Percentiles rank a stretch among this genome's conserved stretches.
These are phyloP conservation scores for Triticum aestivum DNA, from an alignment of 176 grass and related monocot genomes.

Conservation along the genomic window DNA sequence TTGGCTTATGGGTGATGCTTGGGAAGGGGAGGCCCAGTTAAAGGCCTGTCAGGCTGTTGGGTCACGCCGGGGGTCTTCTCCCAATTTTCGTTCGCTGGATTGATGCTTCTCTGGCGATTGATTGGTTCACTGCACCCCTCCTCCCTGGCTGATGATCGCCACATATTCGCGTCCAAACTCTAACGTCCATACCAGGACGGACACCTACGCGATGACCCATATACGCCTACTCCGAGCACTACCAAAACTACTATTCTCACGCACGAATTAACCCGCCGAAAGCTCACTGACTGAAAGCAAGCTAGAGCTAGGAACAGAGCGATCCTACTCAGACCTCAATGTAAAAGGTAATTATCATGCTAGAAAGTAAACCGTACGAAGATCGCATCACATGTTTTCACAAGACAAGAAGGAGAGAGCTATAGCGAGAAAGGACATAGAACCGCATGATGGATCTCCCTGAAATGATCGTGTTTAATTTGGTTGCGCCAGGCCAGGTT, in stretches of 20 bases:
- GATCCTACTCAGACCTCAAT: not conserved
- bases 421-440: not conserved
- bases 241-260: not conserved
- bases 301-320: not conserved
- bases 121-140: too few relatives aligned
- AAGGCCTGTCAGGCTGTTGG: too few relatives aligned
- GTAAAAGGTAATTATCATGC: not conserved
- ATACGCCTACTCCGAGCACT: not conserved
- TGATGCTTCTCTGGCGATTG: too few relatives aligned
- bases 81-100: too few relatives aligned
- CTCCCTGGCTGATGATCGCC: too few relatives aligned
- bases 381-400: not conserved
- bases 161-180: too few relatives aligned
- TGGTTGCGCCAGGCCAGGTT: not conserved
- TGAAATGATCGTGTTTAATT: conserved; percentile 7
- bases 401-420: not conserved
- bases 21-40: too few relatives aligned
- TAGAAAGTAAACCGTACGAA: not conserved
- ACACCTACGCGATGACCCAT: too few relatives aligned
- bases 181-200: too few relatives aligned
- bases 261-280: not conserved
- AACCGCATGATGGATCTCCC: not conserved
- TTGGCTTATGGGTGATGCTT: too few relatives aligned
- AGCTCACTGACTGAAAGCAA: not conserved
- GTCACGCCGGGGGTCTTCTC: too few relatives aligned